phyloP scores from a whole-genome alignment of 2,329 filamentous ascomycete species.

The Diaporthe sp. region DNA sequence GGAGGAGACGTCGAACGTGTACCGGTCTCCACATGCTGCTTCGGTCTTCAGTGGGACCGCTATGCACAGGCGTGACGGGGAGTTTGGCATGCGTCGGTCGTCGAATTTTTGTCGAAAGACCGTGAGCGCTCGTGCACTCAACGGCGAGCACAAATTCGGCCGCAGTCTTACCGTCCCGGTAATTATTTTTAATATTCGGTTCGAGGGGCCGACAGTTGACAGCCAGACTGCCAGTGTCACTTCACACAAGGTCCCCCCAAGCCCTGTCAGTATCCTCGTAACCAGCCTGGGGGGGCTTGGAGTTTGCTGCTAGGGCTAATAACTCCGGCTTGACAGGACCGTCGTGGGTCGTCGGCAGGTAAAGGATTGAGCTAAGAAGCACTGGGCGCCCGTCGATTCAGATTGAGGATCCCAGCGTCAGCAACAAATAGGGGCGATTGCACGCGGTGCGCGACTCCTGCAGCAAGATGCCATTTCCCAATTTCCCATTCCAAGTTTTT shows the following conservation, averaged over 20 bases:
- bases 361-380: conserved; percentile 18
- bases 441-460: conserved; percentile 25
- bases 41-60: conserved; percentile 23
- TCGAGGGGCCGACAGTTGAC: conserved; percentile 26
- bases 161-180: not conserved
- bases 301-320: not conserved
- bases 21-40: conserved; percentile 32
- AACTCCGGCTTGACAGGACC: not conserved
- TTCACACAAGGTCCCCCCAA: not conserved
- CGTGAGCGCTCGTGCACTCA: not conserved
- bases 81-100: not conserved
- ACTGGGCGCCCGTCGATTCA: conserved; percentile 14
- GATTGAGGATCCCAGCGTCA: conserved; percentile 17
- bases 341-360: conserved; percentile 1
- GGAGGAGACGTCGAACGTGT: conserved; percentile 26
- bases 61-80: not conserved
- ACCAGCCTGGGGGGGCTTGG: not conserved
- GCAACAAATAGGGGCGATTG: conserved; percentile 26
- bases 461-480: conserved; percentile 38
- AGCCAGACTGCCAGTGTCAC: not conserved
- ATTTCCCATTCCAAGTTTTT: conserved; percentile 41
- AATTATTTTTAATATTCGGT: not conserved
- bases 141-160: conserved; percentile 1
- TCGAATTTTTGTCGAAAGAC: not conserved
- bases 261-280: not conserved